Evolutionary conservation across 2,329 filamentous ascomycete genomes (phyloP), one percentile per base, ranked within the genome.

Genomic region (Fusarium incarnatum): DNA sequence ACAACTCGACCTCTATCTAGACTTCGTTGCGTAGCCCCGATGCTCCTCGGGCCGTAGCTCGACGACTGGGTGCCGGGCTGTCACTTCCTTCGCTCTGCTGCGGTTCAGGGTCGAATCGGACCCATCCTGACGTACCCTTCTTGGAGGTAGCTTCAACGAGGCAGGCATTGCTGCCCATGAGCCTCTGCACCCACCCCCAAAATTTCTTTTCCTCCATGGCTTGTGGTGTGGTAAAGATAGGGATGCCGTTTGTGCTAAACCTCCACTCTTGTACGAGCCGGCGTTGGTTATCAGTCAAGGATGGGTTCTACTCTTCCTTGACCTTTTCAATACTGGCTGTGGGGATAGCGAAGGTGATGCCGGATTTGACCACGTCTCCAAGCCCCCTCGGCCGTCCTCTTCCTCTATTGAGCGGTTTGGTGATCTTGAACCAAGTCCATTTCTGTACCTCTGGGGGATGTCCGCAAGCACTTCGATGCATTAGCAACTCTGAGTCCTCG

Each of bases 391-490:
- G 70, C 15, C 23, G 34, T 8, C 57, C 60, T 13, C 30, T 28
- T 12, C 45, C 28, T 30, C 28, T 30, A 30, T 52, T 23, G 3
- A 76, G 28, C 6, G 73, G 72, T 49, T 73, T 76, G 34, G 45
- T 44, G 37, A 76, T 74, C 25, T 70, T 70, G 60, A 76, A 66
- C 74, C 74, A 76, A 15, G 55, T 52, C 74, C 74, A 76, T 3
- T 30, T 68, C 20, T 62, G 67, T 11, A 41, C 12, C 10, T 23
- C n/a, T 22, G 20, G 32, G 8, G 52, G 64, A 5, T 23, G 42
- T 23, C 46, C 52, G 13, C 28, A 34, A 12, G 44, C 8, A 18
- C 64, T 57, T 48, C 32, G 40, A 18, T 41, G 8, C 11, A 28
- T 70, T 28, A 70, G 55, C 34, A 20, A 13, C 3, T 34, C 32